Evolutionary conservation across 805 yeast species (phyloP).

Genomic region (Nakazawaea pomicola): DNA sequence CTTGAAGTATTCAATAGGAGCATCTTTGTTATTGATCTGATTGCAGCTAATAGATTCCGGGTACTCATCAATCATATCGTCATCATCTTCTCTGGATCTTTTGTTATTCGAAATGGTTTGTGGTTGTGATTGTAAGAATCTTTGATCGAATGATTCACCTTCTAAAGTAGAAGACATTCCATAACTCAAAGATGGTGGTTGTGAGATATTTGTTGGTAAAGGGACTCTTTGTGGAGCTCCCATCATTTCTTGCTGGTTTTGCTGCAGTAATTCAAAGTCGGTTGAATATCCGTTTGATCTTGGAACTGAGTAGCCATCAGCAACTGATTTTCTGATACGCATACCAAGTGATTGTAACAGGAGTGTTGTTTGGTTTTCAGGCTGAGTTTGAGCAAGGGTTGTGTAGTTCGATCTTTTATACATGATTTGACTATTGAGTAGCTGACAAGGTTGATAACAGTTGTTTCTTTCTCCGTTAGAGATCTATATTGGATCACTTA

Average conservation of each 20-base stretch:
- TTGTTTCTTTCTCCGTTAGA: too few species aligned
- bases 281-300: slow-evolving; percentile 10
- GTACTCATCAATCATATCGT: background rate
- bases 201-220: slow-evolving; percentile 33
- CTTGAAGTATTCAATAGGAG: slow-evolving; percentile 21
- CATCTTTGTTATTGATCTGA: slow-evolving; percentile 15
- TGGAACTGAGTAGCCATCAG: slow-evolving; percentile 47
- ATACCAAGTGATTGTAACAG: slow-evolving; percentile 57
- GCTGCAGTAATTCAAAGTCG: slow-evolving; percentile 15
- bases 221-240: slow-evolving; percentile 29
- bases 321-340: slow-evolving; percentile 65
- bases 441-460: too few species aligned
- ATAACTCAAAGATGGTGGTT: slow-evolving; percentile 40
- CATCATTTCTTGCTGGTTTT: background rate
- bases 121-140: background rate
- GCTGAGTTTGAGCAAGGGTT: background rate
- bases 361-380: slow-evolving; percentile 24
- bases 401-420: slow-evolving; percentile 8
- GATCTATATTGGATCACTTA: too few species aligned
- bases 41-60: slow-evolving; percentile 5
- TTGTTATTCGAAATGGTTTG: background rate
- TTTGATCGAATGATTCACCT: slow-evolving; percentile 10
- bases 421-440: too few species aligned
- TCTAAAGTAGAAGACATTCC: slow-evolving; percentile 39
- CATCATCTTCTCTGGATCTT: slow-evolving; percentile 9